Conservation (phyloP, 78 protist genomes). For the Chrysochromulina tobinii region DNA sequence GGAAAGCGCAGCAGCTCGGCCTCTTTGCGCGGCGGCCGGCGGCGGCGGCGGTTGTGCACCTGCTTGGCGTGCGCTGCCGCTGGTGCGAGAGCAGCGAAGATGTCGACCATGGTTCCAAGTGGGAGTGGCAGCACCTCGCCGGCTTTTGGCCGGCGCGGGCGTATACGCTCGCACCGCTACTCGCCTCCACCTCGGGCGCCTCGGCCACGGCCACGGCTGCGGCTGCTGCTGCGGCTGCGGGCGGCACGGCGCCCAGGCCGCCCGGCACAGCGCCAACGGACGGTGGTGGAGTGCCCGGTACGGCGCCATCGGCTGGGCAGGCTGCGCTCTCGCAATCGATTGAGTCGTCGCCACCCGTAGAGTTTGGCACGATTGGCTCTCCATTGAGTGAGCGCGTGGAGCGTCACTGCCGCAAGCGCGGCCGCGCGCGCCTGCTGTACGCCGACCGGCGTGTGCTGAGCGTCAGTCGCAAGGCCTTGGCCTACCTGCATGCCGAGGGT, state of each 20-base stretch:
- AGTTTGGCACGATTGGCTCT: neutral
- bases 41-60: neutral
- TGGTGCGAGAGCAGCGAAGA: neutral
- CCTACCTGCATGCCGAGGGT: neutral
- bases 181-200: too few species aligned
- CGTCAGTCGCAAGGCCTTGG: neutral
- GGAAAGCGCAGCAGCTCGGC: neutral
- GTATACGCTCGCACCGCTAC: neutral
- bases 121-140: neutral
- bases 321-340: too few species aligned
- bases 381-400: neutral
- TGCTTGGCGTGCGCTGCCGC: constrained; percentile 16
- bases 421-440: neutral
- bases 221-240: too few species aligned
- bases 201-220: neutral
- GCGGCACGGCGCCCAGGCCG: too few species aligned
- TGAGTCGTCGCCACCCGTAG: neutral
- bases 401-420: neutral
- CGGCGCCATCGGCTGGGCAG: too few species aligned
- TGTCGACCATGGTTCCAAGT: neutral
- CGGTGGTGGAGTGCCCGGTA: too few species aligned
- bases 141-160: neutral
- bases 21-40: neutral
- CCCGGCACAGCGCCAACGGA: too few species aligned
- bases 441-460: neutral